These are phyloP conservation scores for Phytopythium oedochilum DNA, from an alignment of 352 stramenopile species.

Conservation along the genomic window DNA sequence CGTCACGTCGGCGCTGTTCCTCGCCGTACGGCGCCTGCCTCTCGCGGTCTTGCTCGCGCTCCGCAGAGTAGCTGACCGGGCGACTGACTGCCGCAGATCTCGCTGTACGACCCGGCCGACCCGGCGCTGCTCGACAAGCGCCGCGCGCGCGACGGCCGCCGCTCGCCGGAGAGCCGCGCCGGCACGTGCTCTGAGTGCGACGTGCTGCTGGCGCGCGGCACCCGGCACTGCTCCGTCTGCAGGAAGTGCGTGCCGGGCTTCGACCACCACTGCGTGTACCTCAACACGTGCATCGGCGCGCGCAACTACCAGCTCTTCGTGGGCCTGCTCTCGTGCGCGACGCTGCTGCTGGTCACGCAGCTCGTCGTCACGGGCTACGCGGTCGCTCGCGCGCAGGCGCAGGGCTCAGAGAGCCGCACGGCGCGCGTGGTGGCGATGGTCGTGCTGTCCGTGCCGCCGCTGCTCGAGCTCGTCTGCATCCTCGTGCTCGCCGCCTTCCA, in stretches of 20 bases:
- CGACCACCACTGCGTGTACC: slow-evolving; percentile 95
- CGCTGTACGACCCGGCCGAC: slow-evolving; percentile 37
- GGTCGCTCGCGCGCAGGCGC: slow-evolving; percentile 16
- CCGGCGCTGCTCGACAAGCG: slow-evolving; percentile 13
- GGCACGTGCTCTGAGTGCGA: slow-evolving; percentile 42
- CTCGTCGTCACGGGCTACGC: slow-evolving; percentile 40
- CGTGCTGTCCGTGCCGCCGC: slow-evolving; percentile 33
- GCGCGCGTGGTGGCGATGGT: slow-evolving; percentile 20
- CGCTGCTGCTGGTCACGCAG: slow-evolving; percentile 52
- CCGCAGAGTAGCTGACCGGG: too few relatives aligned
- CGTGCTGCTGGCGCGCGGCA: slow-evolving; percentile 23
- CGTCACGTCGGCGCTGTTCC: slow-evolving; percentile 26
- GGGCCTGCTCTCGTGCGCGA: slow-evolving; percentile 46
- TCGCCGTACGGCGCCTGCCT: too few relatives aligned
- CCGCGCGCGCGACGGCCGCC: neutral
- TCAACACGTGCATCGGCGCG: slow-evolving; percentile 92
- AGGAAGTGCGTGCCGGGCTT: slow-evolving; percentile 93
- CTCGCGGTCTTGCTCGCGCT: too few relatives aligned
- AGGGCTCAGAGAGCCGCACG: slow-evolving; percentile 2
- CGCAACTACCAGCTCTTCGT: slow-evolving; percentile 66
- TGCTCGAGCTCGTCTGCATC: slow-evolving; percentile 55
- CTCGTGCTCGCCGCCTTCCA: slow-evolving; percentile 58
- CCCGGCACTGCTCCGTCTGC: slow-evolving; percentile 89
- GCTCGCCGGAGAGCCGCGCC: too few relatives aligned
- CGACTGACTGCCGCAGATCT: slow-evolving; percentile 54